Base-by-base conservation (phyloP, 768 basidiomycete species). In the Naganishia friedmannii region DNA sequence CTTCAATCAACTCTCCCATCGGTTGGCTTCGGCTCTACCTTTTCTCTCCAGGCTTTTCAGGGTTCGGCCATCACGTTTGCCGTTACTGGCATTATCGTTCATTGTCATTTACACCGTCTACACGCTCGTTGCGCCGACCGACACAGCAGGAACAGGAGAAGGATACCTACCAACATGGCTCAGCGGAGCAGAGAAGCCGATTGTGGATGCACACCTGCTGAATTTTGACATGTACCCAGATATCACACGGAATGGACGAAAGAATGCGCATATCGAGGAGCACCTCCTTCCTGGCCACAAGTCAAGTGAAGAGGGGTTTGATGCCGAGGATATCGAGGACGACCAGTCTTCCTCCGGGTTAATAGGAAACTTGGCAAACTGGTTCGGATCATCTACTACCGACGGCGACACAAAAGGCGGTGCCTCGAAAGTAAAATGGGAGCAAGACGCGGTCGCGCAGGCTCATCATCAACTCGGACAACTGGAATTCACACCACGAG, bases 1-100 rank as follows among this genome's bases (percentile, higher is more conserved):
- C 48, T 66, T 66, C 48, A 51, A 66, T 34, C 65, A 51, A 19
- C 29, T 53, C 31, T 34, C 28, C 1, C 65, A 66, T 39, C n/a
- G 48, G 65, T 32, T 66, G 28, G 21, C 65, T 6, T 53, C 48
- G n/a, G 29, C 65, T 13, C 8, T 53, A 13, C 65, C 65, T 6
- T 34, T 37, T 63, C 21, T 72, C 53, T 37, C 46, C 15, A 53
- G 53, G 21, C 31, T 76, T 31, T 53, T 73, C 66, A 58, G 73
- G 3, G 28, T 74, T 26, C 69, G 74, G 0, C 54, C 68, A 29
- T 74, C 74, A 28, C 74, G 75, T 17, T 23, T 73, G 21, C 73
- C 74, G 31, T 53, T 72, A 55, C 31, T 73, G 60, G 65, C 69
- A 28, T 29, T 71, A 67, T n/a, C 73, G 67, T 46, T 72, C 32